A percentile compares a stretch with the other conserved stretches of the same genome.
Conservation (phyloP, 257 asterid genomes). For the Lavandula angustifolia region DNA sequence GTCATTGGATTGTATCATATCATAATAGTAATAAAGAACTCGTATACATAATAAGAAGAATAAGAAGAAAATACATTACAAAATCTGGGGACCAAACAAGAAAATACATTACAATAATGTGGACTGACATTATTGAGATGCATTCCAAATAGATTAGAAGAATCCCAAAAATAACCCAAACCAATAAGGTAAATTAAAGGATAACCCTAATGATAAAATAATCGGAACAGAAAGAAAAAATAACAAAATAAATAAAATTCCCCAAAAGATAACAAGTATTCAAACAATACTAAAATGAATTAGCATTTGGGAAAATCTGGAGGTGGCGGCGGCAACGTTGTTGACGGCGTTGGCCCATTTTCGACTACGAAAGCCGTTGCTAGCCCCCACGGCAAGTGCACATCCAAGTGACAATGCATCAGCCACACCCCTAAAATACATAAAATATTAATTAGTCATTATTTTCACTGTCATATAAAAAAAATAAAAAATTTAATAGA, state of each 20-base stretch:
- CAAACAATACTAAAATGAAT: not conserved
- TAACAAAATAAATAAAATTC: not conserved
- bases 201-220: not conserved
- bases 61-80: too few relatives aligned
- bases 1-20: too few relatives aligned
- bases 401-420: constrained; percentile 80
- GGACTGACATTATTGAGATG: constrained; percentile 13
- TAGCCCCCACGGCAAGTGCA: constrained; percentile 77
- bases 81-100: not conserved
- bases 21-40: too few relatives aligned
- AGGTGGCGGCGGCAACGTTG: constrained; percentile 74
- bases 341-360: constrained; percentile 62
- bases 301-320: constrained; percentile 65
- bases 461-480: too few relatives aligned
- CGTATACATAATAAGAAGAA: too few relatives aligned
- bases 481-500: too few relatives aligned
- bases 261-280: not conserved
- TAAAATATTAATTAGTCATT: not conserved
- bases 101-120: constrained; percentile 10
- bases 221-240: not conserved
- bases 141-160: not conserved
- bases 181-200: not conserved
- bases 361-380: constrained; percentile 62
- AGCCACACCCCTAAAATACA: constrained; percentile 59
- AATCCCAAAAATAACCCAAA: too few relatives aligned